Conservation (phyloP, 768 basidiomycete genomes). For the Tephrocybe sp. region DNA sequence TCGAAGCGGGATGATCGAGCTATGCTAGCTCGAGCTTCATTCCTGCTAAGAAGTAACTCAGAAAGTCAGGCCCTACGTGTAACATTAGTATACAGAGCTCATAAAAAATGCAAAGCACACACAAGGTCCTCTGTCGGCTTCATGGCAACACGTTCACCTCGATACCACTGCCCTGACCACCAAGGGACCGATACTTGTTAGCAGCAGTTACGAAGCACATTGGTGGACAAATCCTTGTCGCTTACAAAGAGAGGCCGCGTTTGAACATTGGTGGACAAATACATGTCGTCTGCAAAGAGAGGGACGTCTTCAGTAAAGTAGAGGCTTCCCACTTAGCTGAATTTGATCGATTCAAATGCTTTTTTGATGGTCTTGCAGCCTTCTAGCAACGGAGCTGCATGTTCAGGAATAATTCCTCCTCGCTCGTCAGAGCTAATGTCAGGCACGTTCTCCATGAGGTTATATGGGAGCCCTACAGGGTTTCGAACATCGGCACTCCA, state of each 20-base stretch:
- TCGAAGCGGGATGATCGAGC: conserved; percentile 1
- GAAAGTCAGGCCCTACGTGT: conserved; percentile 13
- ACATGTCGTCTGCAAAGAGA: too few species aligned
- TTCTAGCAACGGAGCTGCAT: conserved; percentile 15
- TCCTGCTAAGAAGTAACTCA: conserved; percentile 2
- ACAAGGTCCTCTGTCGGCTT: conserved; percentile 31
- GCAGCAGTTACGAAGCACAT: conserved; percentile 12
- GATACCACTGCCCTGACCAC: conserved; percentile 28
- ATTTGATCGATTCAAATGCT: conserved; percentile 17
- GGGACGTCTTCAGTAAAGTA: conserved; percentile 33
- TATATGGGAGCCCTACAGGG: conserved; percentile 30
- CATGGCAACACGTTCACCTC: conserved; percentile 23
- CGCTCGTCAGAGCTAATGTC: conserved; percentile 21
- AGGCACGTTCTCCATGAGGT: conserved; percentile 32
- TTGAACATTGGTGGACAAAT: conserved; percentile 13
- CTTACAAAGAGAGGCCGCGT: conserved; percentile 11
- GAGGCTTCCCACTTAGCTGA: conserved; percentile 33
- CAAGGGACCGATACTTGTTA: conserved; percentile 26
- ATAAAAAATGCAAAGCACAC: conserved; percentile 10
- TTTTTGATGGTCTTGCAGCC: conserved; percentile 21
- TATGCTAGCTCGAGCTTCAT: conserved; percentile 2
- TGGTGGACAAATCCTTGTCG: not conserved
- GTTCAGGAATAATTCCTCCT: conserved; percentile 13
- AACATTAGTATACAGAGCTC: conserved; percentile 15
- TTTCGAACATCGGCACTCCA: conserved; percentile 27